Percentiles rank a stretch among this genome's conserved stretches.
Conservation (phyloP, 441 rosid genomes). For the Populus hybrid region DNA sequence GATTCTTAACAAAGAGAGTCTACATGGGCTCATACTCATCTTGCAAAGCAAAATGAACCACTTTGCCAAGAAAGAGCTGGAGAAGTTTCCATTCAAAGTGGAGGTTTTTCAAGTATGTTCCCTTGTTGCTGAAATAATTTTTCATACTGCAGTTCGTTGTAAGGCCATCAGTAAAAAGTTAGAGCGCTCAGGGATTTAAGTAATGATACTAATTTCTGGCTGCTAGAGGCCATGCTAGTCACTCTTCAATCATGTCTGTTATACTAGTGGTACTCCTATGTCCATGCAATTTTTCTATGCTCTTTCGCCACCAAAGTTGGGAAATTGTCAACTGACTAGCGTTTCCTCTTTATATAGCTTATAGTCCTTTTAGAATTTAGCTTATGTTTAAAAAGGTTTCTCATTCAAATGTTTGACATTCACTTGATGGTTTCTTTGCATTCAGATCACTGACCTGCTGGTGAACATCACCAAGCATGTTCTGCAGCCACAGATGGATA, state of each 20-base stretch:
- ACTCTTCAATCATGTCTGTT: background rate
- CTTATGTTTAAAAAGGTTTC: background rate
- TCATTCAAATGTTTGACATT: background rate
- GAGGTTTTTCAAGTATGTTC: slow-evolving; percentile 40
- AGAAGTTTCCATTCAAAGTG: slow-evolving; percentile 34
- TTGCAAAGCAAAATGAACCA: slow-evolving; percentile 51
- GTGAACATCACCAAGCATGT: slow-evolving; percentile 52
- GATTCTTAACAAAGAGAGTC: slow-evolving; percentile 29
- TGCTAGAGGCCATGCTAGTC: background rate
- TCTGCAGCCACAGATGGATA: slow-evolving; percentile 41
- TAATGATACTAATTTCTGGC: background rate
- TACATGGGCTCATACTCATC: slow-evolving; percentile 42
- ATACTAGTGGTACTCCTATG: background rate
- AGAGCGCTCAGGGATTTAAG: background rate
- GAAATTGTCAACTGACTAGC: background rate
- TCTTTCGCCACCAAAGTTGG: background rate
- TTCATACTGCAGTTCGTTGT: background rate
- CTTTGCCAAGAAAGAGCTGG: slow-evolving; percentile 39
- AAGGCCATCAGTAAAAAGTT: background rate
- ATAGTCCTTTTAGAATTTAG: background rate
- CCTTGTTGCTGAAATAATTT: background rate
- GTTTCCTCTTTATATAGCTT: background rate
- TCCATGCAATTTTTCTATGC: background rate
- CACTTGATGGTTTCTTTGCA: slow-evolving; percentile 7
- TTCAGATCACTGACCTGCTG: slow-evolving; percentile 54